Percentiles rank a stretch among this genome's conserved stretches.
phyloP scores from a whole-genome alignment of 164 flowering plant genomes.

The Nelumbo lutea region DNA sequence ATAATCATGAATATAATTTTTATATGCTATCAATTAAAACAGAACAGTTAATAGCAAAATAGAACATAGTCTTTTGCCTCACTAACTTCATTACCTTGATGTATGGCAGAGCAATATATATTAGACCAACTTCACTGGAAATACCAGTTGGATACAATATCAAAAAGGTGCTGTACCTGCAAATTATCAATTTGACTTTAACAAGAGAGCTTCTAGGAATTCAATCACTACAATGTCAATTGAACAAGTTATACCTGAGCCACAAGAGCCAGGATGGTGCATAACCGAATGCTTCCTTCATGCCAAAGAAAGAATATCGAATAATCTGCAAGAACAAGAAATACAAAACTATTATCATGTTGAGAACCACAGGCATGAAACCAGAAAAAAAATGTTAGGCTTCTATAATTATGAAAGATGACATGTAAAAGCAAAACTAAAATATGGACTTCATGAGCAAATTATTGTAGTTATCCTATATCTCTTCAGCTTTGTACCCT shows the following conservation, averaged over 20 bases:
- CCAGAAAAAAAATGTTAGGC: neutral
- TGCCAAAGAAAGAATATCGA: constrained; percentile 84
- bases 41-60: too few relatives aligned
- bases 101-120: constrained; percentile 65
- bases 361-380: neutral
- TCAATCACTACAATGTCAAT: constrained; percentile 1
- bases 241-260: constrained; percentile 59
- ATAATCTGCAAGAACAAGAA: constrained; percentile 46
- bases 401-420: neutral
- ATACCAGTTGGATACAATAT: constrained; percentile 82
- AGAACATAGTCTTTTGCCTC: neutral
- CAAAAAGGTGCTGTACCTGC: constrained; percentile 91
- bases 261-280: constrained; percentile 89
- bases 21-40: too few relatives aligned
- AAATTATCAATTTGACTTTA: constrained; percentile 8
- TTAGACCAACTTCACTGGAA: constrained; percentile 86
- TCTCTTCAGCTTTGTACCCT: neutral
- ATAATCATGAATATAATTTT: too few relatives aligned
- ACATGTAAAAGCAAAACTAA: neutral
- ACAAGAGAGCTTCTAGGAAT: constrained; percentile 4
- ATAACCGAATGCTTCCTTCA: constrained; percentile 78
- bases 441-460: neutral
- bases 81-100: constrained; percentile 51
- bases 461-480: neutral
- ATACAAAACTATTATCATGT: neutral